phyloP scores from a whole-genome alignment of 345 rosid species.

The Kandelia obovata region DNA sequence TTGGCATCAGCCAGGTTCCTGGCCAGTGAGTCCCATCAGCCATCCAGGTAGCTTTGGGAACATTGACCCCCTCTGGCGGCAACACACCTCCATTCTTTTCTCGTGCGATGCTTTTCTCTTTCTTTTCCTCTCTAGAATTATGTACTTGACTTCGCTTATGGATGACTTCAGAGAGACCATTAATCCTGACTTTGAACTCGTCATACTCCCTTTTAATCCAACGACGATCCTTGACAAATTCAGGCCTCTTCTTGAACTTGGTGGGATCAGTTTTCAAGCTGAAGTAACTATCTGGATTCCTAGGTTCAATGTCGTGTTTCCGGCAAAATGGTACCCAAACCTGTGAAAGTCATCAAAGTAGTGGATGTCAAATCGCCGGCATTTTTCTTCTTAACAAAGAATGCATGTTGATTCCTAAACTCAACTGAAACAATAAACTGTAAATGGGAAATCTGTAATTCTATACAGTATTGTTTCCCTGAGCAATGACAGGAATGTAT shows the following conservation, averaged over 20 bases:
- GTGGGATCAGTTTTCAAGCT: conserved; percentile 66
- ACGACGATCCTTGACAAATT: conserved; percentile 87
- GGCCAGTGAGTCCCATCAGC: conserved; percentile 99
- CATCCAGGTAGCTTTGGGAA: conserved; percentile 87
- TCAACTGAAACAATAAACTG: too few relatives aligned
- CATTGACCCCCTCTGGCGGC: conserved; percentile 45
- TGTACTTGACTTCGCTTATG: conserved; percentile 58
- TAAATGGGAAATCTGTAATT: too few relatives aligned
- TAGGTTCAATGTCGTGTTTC: conserved; percentile 83
- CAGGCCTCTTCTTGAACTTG: conserved; percentile 72
- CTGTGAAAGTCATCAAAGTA: conserved; percentile 10
- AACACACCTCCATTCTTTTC: conserved; percentile 57
- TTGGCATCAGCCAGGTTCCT: conserved; percentile 71
- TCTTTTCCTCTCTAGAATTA: conserved; percentile 55
- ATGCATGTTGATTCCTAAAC: too few relatives aligned
- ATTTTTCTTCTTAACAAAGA: too few relatives aligned
- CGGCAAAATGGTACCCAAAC: conserved; percentile 95
- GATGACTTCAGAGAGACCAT: conserved; percentile 75
- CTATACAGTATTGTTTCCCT: too few relatives aligned
- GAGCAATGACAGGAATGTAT: too few relatives aligned
- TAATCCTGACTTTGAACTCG: conserved; percentile 92
- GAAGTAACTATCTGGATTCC: conserved; percentile 92
- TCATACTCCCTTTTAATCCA: conserved; percentile 98
- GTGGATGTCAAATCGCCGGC: too few relatives aligned
- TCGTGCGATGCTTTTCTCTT: conserved; percentile 50